phyloP scores from a whole-genome alignment of 371 early-diverging fungal species.

The Fennellomyces sp. region DNA sequence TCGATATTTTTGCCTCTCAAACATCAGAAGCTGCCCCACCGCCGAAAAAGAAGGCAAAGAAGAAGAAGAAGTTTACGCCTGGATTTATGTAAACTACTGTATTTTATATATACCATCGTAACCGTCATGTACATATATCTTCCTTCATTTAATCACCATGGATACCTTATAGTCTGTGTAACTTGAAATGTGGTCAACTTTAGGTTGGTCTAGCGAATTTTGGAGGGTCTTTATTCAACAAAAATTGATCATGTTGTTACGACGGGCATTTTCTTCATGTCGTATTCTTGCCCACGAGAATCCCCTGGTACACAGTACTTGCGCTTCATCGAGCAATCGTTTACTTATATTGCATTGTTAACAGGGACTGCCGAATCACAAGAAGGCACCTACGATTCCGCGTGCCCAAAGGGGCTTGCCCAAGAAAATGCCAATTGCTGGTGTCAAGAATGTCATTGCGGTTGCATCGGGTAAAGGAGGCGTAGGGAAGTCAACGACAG shows the following conservation, averaged over 20 bases:
- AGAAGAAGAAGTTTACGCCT: background rate
- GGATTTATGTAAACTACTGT: conserved; percentile 19
- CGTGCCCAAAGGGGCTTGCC: conserved; percentile 71
- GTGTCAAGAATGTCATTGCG: conserved; percentile 76
- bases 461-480: conserved; percentile 92
- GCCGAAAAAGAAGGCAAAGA: background rate
- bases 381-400: conserved; percentile 45
- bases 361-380: conserved; percentile 41
- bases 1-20: background rate
- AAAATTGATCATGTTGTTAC: conserved; percentile 11
- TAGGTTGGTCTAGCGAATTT: no score
- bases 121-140: no score
- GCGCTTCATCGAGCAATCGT: background rate
- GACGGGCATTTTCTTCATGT: conserved; percentile 42
- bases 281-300: conserved; percentile 53
- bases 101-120: background rate
- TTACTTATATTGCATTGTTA: background rate
- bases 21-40: background rate
- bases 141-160: no score
- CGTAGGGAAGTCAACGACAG: conserved; percentile 88
- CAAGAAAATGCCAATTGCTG: conserved; percentile 62
- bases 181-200: no score
- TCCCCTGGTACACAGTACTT: conserved; percentile 47
- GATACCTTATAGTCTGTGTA: background rate
- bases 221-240: no score